Evolutionary conservation across 805 yeast species (phyloP).

Genomic region (Suhomyces kilbournensis): DNA sequence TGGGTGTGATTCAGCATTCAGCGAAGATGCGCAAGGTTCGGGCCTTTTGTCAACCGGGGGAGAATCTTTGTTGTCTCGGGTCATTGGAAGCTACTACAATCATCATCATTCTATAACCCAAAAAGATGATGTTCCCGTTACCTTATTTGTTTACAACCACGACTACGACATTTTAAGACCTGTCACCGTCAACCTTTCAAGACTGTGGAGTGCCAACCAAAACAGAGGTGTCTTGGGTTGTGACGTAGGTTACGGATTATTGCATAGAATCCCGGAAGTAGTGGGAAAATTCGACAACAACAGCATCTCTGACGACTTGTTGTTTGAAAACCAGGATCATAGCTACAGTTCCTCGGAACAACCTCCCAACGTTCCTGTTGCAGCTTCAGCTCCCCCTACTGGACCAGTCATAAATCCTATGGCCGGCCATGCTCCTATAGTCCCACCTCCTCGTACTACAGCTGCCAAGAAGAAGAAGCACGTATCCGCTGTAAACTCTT

Average conservation of each 20-base stretch:
- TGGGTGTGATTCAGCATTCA: slow-evolving; percentile 54
- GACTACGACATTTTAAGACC: slow-evolving; percentile 85
- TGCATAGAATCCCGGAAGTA: slow-evolving; percentile 81
- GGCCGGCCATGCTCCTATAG: slow-evolving; percentile 8
- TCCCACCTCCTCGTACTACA: slow-evolving; percentile 15
- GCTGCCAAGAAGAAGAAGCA: slow-evolving; percentile 29
- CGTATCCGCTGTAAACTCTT: slow-evolving; percentile 16
- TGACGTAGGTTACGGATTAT: slow-evolving; percentile 89
- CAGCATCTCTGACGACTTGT: slow-evolving; percentile 30
- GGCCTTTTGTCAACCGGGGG: slow-evolving; percentile 87
- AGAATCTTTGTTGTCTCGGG: slow-evolving; percentile 69
- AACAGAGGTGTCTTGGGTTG: slow-evolving; percentile 85
- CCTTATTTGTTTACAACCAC: slow-evolving; percentile 72
- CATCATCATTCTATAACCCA: slow-evolving; percentile 40
- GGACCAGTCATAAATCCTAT: slow-evolving; percentile 6
- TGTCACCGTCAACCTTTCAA: slow-evolving; percentile 64
- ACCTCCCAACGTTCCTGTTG: slow-evolving; percentile 10
- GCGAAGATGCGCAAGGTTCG: slow-evolving; percentile 53
- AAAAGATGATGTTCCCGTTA: slow-evolving; percentile 37
- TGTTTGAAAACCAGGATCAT: slow-evolving; percentile 27
- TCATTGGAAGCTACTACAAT: slow-evolving; percentile 54
- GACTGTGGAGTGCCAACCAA: slow-evolving; percentile 60
- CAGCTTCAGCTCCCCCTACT: slow-evolving; percentile 8
- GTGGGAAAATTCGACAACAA: slow-evolving; percentile 46
- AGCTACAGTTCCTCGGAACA: slow-evolving; percentile 15